phyloP scores from a whole-genome alignment of 2,329 filamentous ascomycete species.

The Allantophomopsis cytisporea region DNA sequence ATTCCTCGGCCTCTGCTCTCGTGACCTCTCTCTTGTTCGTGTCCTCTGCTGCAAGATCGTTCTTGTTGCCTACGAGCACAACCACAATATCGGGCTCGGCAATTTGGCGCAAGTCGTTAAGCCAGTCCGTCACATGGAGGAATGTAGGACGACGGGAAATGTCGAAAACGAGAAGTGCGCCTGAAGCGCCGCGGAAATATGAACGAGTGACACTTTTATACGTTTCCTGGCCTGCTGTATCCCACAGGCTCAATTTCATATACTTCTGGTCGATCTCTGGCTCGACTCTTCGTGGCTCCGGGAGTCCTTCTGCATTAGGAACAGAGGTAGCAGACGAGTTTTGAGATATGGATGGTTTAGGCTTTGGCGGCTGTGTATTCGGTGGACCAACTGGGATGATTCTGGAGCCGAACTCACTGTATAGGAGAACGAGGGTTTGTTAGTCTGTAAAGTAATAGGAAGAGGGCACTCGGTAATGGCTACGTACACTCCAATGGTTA shows the following conservation, averaged over 20 bases:
- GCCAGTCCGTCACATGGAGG: constrained; percentile 79
- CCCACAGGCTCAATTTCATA: constrained; percentile 93
- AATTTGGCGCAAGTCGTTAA: constrained; percentile 85
- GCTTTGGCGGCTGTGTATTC: constrained; percentile 33
- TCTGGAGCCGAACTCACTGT: constrained; percentile 73
- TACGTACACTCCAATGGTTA: constrained; percentile 69
- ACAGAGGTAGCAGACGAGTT: constrained; percentile 11
- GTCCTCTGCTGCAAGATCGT: constrained; percentile 52
- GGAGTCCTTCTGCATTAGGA: constrained; percentile 27
- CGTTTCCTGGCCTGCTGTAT: constrained; percentile 92
- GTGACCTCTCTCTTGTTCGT: constrained; percentile 68
- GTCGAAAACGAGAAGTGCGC: constrained; percentile 84
- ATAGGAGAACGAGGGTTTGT: too few species aligned
- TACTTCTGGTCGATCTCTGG: constrained; percentile 43
- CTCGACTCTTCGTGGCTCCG: constrained; percentile 31
- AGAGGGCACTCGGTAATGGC: background rate
- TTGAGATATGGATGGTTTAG: constrained; percentile 24
- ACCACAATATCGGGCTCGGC: constrained; percentile 93
- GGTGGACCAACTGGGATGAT: constrained; percentile 86
- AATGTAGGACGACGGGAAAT: constrained; percentile 81
- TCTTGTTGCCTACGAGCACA: constrained; percentile 90
- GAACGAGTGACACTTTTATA: constrained; percentile 93
- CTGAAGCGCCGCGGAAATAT: constrained; percentile 57
- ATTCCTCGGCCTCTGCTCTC: constrained; percentile 71
- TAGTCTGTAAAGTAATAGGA: too few species aligned